Conservation (phyloP, 805 yeast species). For the Ogataea methanolica region DNA sequence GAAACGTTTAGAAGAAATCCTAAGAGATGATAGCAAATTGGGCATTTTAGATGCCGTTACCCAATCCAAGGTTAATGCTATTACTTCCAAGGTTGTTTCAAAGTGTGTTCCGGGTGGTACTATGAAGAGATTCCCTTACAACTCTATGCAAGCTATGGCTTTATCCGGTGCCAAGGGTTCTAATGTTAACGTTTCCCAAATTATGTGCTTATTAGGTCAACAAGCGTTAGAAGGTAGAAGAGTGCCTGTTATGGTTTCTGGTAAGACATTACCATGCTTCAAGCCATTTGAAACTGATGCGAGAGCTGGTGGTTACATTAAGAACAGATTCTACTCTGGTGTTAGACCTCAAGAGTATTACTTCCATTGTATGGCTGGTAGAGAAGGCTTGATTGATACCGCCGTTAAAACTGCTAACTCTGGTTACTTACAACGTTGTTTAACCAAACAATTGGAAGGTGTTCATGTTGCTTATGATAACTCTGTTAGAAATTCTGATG, state of each 20-base stretch:
- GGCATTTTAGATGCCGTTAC: slow-evolving; percentile 95
- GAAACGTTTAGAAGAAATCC: slow-evolving; percentile 87
- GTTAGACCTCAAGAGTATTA: slow-evolving; percentile 97
- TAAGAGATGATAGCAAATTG: slow-evolving; percentile 87
- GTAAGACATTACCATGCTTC: slow-evolving; percentile 95
- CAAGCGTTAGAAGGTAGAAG: slow-evolving; percentile 99
- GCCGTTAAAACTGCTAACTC: slow-evolving; percentile 98
- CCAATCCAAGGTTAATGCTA: slow-evolving; percentile 84
- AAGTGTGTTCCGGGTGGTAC: slow-evolving; percentile 96
- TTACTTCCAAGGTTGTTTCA: slow-evolving; percentile 91
- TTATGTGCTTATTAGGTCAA: slow-evolving; percentile 98
- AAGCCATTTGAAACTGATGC: slow-evolving; percentile 96
- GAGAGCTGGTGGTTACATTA: slow-evolving; percentile 97
- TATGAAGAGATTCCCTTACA: slow-evolving; percentile 90
- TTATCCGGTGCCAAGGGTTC: slow-evolving; percentile 99
- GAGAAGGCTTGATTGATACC: slow-evolving; percentile 99
- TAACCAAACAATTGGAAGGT: slow-evolving; percentile 97
- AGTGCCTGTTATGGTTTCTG: slow-evolving; percentile 98
- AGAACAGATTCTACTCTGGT: slow-evolving; percentile 96
- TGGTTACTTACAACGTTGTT: slow-evolving; percentile 97
- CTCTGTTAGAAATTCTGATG: slow-evolving; percentile 93
- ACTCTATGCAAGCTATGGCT: slow-evolving; percentile 99
- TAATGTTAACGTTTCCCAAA: slow-evolving; percentile 96
- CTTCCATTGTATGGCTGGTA: slow-evolving; percentile 99
- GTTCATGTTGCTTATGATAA: slow-evolving; percentile 92